Percentiles rank a stretch among this genome's conserved stretches.
Conservation (phyloP, 768 basidiomycete species). For the Neoboletus magnificus region DNA sequence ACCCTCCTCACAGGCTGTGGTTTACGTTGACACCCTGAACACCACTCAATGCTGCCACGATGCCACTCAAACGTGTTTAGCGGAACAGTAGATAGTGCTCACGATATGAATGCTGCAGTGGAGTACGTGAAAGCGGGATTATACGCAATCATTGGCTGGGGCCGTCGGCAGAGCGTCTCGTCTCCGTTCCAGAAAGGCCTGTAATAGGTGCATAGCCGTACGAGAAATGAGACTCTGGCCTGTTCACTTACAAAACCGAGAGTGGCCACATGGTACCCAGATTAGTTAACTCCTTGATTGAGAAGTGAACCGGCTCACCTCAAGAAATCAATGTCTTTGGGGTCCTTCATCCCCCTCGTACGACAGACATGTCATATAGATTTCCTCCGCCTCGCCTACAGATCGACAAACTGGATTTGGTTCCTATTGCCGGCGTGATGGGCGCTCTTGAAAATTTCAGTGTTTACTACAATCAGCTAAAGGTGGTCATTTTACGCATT, state of each 20-base stretch:
- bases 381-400: constrained; percentile 10
- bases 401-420: constrained; percentile 17
- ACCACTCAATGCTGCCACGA: constrained; percentile 21
- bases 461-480: constrained; percentile 1
- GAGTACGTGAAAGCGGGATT: constrained; percentile 27
- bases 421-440: constrained; percentile 18
- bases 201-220: constrained; percentile 11
- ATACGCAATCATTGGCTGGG: constrained; percentile 11
- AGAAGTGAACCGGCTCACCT: constrained; percentile 24
- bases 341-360: constrained; percentile 18
- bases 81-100: constrained; percentile 10
- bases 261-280: constrained; percentile 17
- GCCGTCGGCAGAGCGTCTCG: constrained; percentile 22
- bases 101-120: constrained; percentile 21
- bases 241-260: constrained; percentile 3
- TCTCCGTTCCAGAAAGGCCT: constrained; percentile 19
- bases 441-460: constrained; percentile 9
- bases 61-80: constrained; percentile 21
- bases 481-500: constrained; percentile 11
- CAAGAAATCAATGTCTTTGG: constrained; percentile 13
- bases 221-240: neutral
- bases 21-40: constrained; percentile 29
- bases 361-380: neutral
- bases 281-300: neutral
- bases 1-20: constrained; percentile 25